Evolutionary conservation across 202 grass and related monocot species (phyloP), one percentile per base, ranked within the genome.

Genomic region (Carex arenaria): DNA sequence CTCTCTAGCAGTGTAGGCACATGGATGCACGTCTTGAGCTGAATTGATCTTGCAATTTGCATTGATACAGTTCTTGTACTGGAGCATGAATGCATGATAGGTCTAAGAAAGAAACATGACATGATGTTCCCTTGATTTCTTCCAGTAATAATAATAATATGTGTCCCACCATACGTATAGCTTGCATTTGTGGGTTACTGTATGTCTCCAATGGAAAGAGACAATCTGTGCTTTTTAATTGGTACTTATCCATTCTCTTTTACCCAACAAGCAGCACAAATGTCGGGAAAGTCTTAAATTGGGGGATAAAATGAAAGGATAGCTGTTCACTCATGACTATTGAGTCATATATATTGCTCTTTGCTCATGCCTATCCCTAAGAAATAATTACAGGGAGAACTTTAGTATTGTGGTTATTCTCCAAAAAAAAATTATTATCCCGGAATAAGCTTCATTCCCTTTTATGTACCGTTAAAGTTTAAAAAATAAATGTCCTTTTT

Each of bases 191-290:
- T 67, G 47, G 20, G 13, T 9, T 54, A 10, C 13, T 80, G 69
- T 28, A 22, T 52, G 19, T 47, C 43, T 52, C 4, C 20, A 52
- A 52, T 73, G 10, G 70, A 73, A 19, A 73, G 43, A 52, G 70
- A 73, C 69, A 51, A 8, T 73, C 1, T 73, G 43, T 26, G 70
- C 43, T 80, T 7, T 57, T 64, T 64, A 63, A 3, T 63, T 28
- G 67, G 56, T 80, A 23, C 56, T 80, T 64, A 63, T 80, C 78
- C 78, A 64, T 62, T 80, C 9, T 38, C 74, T 78, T 55, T 55
- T 80, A 17, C 38, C 17, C 26, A 67, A 49, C 78, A 80, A 34
- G 38, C 22, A 26, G 59, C 32, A 28, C 17, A 82, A 82, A 64
- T 65, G 20, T 31, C 13, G 61, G 61, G 7, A 82, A 66, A 51